Evolutionary conservation across 1,284 basidiomycete genomes (phyloP).

Genomic region (Macrocystidia cucumis): DNA sequence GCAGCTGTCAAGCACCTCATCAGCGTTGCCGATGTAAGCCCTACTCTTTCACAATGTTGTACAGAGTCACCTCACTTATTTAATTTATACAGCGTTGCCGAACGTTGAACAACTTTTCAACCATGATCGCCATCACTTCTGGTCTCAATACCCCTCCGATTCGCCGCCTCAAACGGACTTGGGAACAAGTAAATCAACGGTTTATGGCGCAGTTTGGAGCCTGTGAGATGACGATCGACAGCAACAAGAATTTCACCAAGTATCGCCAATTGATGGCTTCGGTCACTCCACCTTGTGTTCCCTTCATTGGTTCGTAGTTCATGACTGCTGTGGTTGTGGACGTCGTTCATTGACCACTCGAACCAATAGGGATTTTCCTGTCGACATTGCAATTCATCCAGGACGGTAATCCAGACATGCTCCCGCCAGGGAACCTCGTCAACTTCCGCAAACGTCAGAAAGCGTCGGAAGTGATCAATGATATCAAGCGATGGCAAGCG

Average conservation of each 20-base stretch:
- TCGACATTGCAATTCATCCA: slow-evolving; percentile 96
- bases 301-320: slow-evolving; percentile 75
- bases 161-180: slow-evolving; percentile 87
- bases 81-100: slow-evolving; percentile 68
- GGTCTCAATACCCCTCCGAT: slow-evolving; percentile 95
- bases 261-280: slow-evolving; percentile 84
- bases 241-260: slow-evolving; percentile 88
- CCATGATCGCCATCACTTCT: slow-evolving; percentile 93
- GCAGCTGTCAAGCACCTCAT: slow-evolving; percentile 88
- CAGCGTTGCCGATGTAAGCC: slow-evolving; percentile 83
- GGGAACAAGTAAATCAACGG: slow-evolving; percentile 81
- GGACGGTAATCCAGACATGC: slow-evolving; percentile 91
- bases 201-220: slow-evolving; percentile 60
- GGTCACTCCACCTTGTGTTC: slow-evolving; percentile 92
- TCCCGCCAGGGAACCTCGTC: slow-evolving; percentile 76
- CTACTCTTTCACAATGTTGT: slow-evolving; percentile 3
- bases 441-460: slow-evolving; percentile 96
- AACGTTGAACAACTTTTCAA: slow-evolving; percentile 88
- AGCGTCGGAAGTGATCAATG: slow-evolving; percentile 90
- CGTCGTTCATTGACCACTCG: too few species aligned
- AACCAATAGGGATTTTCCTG: slow-evolving; percentile 78
- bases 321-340: too few species aligned
- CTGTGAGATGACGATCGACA: slow-evolving; percentile 82
- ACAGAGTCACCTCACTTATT: slow-evolving; percentile 6
- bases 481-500: slow-evolving; percentile 94